Percentiles rank a stretch among this genome's conserved stretches.
Evolutionary conservation across 345 rosid genomes (phyloP).

Genomic region (Salix dunnii): DNA sequence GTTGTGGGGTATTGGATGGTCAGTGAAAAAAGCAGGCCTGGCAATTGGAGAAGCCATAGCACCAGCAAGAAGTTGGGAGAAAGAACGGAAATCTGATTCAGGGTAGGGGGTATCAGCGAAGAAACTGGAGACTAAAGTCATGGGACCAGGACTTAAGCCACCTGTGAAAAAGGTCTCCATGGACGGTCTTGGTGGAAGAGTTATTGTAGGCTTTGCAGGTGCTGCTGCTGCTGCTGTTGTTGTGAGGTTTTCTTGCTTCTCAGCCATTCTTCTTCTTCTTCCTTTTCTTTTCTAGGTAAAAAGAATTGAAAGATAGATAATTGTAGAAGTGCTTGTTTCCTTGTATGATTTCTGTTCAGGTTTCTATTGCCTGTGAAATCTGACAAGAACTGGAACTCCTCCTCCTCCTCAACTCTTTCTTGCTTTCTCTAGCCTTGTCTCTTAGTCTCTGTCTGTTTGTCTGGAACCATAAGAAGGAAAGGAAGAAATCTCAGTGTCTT

Average conservation of each 20-base stretch:
- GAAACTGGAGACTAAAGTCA: conserved; percentile 81
- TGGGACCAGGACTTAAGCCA: conserved; percentile 84
- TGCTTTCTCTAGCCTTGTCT: too few species aligned
- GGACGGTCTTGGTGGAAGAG: conserved; percentile 64
- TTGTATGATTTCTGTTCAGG: too few species aligned
- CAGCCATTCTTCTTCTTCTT: conserved; percentile 38
- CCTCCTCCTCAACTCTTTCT: too few species aligned
- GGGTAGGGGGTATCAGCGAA: conserved; percentile 52
- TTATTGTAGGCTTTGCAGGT: conserved; percentile 58
- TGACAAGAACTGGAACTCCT: too few species aligned
- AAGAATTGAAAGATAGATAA: not conserved
- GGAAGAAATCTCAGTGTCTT: not conserved
- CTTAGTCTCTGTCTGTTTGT: too few species aligned
- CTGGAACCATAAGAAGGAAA: too few species aligned
- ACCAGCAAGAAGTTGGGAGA: conserved; percentile 88
- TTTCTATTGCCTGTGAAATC: too few species aligned
- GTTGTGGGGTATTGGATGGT: not conserved
- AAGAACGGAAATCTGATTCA: conserved; percentile 55
- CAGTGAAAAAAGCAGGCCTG: conserved; percentile 16
- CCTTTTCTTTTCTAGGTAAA: not conserved
- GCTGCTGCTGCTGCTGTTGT: conserved; percentile 33
- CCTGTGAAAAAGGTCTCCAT: conserved; percentile 44
- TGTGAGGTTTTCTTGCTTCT: conserved; percentile 28
- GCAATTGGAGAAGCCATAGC: conserved; percentile 77
- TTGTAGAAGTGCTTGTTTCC: not conserved